Percentiles rank a stretch among this genome's conserved stretches.
Conservation (phyloP, 73 alveolate genomes). For the Tetrahymena elliotti region DNA sequence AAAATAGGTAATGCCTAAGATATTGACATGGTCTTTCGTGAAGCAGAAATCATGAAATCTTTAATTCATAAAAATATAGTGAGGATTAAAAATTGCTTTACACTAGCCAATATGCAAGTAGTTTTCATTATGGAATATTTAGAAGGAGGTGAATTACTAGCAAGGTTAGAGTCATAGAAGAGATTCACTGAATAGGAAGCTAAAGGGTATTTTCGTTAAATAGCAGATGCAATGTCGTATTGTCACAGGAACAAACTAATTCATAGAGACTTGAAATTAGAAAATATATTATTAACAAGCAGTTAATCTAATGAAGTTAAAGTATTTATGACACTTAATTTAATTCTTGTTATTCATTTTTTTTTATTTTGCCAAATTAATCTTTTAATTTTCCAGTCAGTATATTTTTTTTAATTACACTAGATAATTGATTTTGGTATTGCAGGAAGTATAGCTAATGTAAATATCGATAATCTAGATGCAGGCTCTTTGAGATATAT, state of each 20-base stretch:
- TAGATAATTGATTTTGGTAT: slow-evolving; percentile 58
- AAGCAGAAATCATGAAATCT: slow-evolving; percentile 58
- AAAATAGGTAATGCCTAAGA: slow-evolving; percentile 39
- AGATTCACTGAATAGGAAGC: slow-evolving; percentile 59
- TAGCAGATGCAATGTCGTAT: slow-evolving; percentile 55
- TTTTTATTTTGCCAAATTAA: background rate
- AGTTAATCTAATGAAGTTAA: slow-evolving; percentile 38
- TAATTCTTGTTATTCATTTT: background rate
- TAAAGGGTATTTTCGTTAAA: slow-evolving; percentile 47
- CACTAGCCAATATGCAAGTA: slow-evolving; percentile 40
- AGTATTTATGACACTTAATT: background rate
- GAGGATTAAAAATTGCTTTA: slow-evolving; percentile 54
- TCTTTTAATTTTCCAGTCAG: background rate
- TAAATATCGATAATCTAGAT: slow-evolving; percentile 45
- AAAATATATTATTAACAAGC: slow-evolving; percentile 51
- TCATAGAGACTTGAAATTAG: slow-evolving; percentile 78
- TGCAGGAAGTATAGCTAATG: slow-evolving; percentile 43
- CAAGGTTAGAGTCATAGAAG: slow-evolving; percentile 32
- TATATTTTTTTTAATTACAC: background rate
- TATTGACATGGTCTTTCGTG: slow-evolving; percentile 60
- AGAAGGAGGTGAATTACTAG: slow-evolving; percentile 84
- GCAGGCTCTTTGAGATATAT: slow-evolving; percentile 57
- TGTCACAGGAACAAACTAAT: slow-evolving; percentile 54
- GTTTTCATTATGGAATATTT: slow-evolving; percentile 82
- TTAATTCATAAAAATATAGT: slow-evolving; percentile 62